Conservation (phyloP, 768 basidiomycete species). For the Lactarius sp. region DNA sequence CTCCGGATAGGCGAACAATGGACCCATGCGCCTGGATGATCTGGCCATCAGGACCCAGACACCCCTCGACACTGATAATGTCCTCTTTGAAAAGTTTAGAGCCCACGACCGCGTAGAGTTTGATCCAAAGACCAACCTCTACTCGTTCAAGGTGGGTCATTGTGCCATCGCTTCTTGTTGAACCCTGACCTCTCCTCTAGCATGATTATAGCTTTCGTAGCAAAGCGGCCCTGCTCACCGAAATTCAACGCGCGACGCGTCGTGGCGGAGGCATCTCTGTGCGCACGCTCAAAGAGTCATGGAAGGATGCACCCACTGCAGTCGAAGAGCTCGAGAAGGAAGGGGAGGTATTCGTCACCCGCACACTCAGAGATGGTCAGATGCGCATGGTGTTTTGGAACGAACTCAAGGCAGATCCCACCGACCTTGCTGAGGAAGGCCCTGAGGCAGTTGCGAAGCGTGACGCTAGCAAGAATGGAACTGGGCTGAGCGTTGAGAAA, state of each 20-base stretch:
- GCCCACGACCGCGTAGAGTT: slow-evolving; percentile 73
- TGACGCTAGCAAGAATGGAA: slow-evolving; percentile 49
- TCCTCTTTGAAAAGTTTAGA: slow-evolving; percentile 76
- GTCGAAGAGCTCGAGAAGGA: slow-evolving; percentile 89
- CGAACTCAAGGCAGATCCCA: slow-evolving; percentile 63
- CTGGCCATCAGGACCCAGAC: slow-evolving; percentile 77
- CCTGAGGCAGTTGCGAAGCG: slow-evolving; percentile 18
- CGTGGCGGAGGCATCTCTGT: slow-evolving; percentile 84
- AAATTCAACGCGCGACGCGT: slow-evolving; percentile 80
- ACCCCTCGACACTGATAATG: slow-evolving; percentile 64
- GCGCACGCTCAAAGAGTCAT: slow-evolving; percentile 80
- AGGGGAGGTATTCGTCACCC: slow-evolving; percentile 83
- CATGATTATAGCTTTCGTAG: slow-evolving; percentile 84
- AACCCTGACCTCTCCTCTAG: slow-evolving; percentile 37
- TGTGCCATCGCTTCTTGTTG: slow-evolving; percentile 10
- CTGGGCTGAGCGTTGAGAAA: slow-evolving; percentile 72
- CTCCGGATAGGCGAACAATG: slow-evolving; percentile 51
- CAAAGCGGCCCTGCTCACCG: slow-evolving; percentile 76
- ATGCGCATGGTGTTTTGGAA: slow-evolving; percentile 88
- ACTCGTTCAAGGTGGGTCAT: slow-evolving; percentile 70
- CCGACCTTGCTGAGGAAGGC: slow-evolving; percentile 18
- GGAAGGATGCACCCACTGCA: slow-evolving; percentile 80
- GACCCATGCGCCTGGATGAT: slow-evolving; percentile 85
- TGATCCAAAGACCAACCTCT: slow-evolving; percentile 81
- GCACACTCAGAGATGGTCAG: slow-evolving; percentile 78